Base-by-base conservation (phyloP, 2,329 filamentous ascomycete species). In the Thelonectria rubi region DNA sequence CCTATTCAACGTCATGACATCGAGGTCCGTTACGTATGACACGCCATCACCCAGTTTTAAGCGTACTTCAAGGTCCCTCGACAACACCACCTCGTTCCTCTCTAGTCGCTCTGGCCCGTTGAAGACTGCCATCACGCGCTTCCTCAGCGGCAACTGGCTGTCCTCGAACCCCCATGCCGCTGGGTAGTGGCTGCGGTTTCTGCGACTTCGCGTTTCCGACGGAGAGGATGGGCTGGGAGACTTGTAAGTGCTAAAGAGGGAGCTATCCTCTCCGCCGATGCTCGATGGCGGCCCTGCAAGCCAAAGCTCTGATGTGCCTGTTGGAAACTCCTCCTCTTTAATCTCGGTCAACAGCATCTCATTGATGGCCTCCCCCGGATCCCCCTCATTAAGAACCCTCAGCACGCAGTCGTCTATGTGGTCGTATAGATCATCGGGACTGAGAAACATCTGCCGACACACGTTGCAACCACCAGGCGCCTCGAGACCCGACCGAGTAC, bases 321-420 rank as follows among this genome's bases (percentile, higher is more conserved):
- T 20, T 20, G 40, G 17, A 20, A 49, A 20, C 10, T 49, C 30
- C 10, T n/a, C 30, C 12, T 49, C 37, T 14, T n/a, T n/a, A 9
- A 53, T n/a, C 15, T 32, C 37, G 15, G 37, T 21, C 15, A 53
- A 18, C 3, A 30, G 21, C 15, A 3, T 53, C 24, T 26, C 37
- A 21, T 53, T 53, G 50, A 53, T 32, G 5, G 50, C 50, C 50
- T 43, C 50, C 2, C 21, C 21, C 8, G 50, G 50, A n/a, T 53
- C 50, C 20, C 43, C 50, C 8, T 45, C 15, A 21, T n/a, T 45
- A 5, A 53, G 21, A 7, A 45, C 39, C 12, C 3, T 18, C 14
- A 53, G 39, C 12, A 53, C 50, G 39, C 50, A 53, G 15, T 53
- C 50, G 12, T 53, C 50, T 18, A 53, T n/a, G 18, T 53, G 50